Base-by-base conservation (phyloP, 1,284 basidiomycete genomes). In the Cryptococcus sp. region DNA sequence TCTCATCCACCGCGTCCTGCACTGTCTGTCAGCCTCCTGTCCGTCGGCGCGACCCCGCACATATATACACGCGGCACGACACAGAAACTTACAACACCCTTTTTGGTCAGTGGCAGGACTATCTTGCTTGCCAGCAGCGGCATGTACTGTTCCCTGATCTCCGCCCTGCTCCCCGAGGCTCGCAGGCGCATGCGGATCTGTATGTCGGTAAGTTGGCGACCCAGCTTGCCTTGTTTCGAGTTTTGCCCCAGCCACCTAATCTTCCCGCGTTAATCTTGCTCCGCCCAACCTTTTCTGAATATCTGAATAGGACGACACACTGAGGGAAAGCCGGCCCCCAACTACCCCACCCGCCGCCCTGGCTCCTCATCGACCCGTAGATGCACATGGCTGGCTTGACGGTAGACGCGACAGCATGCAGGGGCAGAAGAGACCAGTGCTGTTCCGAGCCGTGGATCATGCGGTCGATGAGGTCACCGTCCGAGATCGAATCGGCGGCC, bases 391-490 rank as follows among this genome's bases (percentile, higher is more conserved):
- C 87, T 1, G 93, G 93, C 13, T 86, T 83, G 24, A 98, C 86
- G 1, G 89, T 87, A 0, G 94, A 98, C 50, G 87, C 86, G 9
- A 97, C 85, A 0, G 92, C 92, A 71, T 98, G 96, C 0, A 92
- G 76, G 0, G 95, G 96, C 85, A 98, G 91, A 52, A 98, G 79
- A 4, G 86, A 83, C 95, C 95, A 98, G 68, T 98, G 93, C 72
- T 97, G 94, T 75, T 98, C 91, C 0, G 88, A 83, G 5, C 92
- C 88, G 71, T 96, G 95, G 68, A 98, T 97, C 75, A 97, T 83
- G 6, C 86, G 80, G 73, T 98, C 95, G 0, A 98, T 86, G n/a
- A 98, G 78, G 77, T 98, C 95, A 1, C 89, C 91, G 67, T 98
- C 94, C 0, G 94, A 96, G 66, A 98, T 88, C 12, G 91, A 89